Base-by-base conservation (phyloP, 2,329 filamentous ascomycete genomes). In the Aspergillus sp. region DNA sequence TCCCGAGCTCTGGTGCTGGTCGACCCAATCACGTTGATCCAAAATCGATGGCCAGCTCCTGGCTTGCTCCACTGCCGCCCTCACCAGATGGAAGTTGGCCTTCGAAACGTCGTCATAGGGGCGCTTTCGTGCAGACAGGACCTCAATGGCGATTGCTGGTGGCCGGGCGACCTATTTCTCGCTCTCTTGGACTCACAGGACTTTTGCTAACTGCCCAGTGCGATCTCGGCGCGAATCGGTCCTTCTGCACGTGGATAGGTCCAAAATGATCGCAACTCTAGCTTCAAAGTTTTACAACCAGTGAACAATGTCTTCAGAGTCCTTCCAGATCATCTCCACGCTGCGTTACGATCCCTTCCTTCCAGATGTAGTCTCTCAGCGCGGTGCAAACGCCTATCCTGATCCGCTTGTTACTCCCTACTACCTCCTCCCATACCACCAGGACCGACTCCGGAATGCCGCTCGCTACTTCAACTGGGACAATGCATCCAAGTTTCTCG, bases 391-490 rank as follows among this genome's bases (percentile, higher is more conserved):
- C 23, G 64, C 60, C 57, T 73, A 80, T 37, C 74, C 77, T 9
- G 57, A 66, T 59, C 73, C 74, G 55, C 65, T 68, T 35, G 71
- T 70, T 6, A 90, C 86, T 8, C 84, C 87, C 0, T 87, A 91
- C 65, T 96, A 96, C 73, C 91, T 96, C 82, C 82, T 95, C 15
- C 80, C 86, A 57, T 87, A 88, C 64, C 92, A 96, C 72, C 84
- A 86, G 46, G 89, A 93, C 70, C 88, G 92, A 53, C 83, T 96
- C 70, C 79, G 91, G n/a, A 82, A 79, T 66, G 79, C 82, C 44
- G 79, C 82, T 23, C 68, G 76, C 60, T 75, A 81, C 63, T 81
- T 84, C 64, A 69, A 77, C 44, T 84, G 82, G 77, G 27, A 60
- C 6, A 52, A 65, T n/a, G 73, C 75, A 15, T 46, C 69, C 14